phyloP scores from a whole-genome alignment of 495 filamentous ascomycete species.

The Xylaria scruposa region DNA sequence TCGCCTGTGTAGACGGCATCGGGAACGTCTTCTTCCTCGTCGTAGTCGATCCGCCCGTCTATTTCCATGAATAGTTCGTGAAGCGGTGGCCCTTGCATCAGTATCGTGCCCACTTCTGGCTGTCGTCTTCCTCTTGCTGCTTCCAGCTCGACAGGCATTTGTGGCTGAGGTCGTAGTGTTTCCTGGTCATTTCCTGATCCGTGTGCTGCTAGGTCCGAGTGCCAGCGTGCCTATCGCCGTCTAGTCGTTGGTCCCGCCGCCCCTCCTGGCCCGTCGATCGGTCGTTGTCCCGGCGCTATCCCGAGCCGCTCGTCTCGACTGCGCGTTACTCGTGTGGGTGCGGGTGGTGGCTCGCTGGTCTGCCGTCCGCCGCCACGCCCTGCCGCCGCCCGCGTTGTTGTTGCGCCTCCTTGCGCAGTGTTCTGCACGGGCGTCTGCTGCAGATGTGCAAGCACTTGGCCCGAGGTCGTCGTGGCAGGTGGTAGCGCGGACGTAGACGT shows the following conservation, averaged over 20 bases:
- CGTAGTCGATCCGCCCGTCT: not conserved
- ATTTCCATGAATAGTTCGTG: not conserved
- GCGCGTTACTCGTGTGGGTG: conserved; percentile 39
- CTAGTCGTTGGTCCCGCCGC: conserved; percentile 30
- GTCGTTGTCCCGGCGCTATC: conserved; percentile 26
- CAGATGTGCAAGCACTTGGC: conserved; percentile 19
- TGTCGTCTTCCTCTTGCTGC: not conserved
- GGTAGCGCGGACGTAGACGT: conserved; percentile 8
- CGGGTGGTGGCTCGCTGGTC: conserved; percentile 34
- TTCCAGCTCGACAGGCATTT: not conserved
- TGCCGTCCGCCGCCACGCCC: conserved; percentile 31
- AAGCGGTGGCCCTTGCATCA: not conserved
- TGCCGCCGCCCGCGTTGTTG: conserved; percentile 21
- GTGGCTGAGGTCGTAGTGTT: not conserved
- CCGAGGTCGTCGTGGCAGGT: not conserved
- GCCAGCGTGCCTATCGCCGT: conserved; percentile 34
- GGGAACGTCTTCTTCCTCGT: not conserved
- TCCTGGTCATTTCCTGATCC: not conserved
- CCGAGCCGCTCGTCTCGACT: conserved; percentile 48
- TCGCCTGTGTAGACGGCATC: not conserved
- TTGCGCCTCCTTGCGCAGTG: not conserved
- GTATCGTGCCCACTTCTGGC: not conserved
- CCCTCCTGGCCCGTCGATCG: conserved; percentile 25
- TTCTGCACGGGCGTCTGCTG: conserved; percentile 29
- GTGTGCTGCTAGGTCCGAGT: conserved; percentile 16